Conservation (phyloP, 345 rosid genomes). For the Reutealis trisperma region DNA sequence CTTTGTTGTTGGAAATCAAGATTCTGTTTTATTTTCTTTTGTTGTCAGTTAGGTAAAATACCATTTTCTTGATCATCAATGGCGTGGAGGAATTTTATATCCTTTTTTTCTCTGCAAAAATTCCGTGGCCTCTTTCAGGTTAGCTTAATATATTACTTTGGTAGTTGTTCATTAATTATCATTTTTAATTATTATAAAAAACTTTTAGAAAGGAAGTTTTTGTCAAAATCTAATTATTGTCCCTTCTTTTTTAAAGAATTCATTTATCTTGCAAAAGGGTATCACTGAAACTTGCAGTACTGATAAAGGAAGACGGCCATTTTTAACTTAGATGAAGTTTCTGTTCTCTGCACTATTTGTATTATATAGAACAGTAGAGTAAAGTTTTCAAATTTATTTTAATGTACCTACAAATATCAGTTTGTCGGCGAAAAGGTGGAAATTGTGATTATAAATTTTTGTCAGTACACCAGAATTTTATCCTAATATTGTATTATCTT, state of each 20-base stretch:
- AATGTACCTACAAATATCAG: no score
- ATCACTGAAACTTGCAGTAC: background rate
- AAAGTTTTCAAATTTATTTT: no score
- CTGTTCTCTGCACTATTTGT: no score
- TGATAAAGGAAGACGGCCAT: background rate
- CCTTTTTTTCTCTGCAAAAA: conserved; percentile 8
- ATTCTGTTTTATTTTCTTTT: background rate
- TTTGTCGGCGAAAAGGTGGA: no score
- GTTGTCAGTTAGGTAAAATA: background rate
- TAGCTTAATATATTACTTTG: background rate
- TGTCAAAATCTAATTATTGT: background rate
- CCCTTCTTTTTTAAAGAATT: no score
- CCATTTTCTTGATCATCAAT: background rate
- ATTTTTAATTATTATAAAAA: background rate
- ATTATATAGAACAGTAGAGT: no score
- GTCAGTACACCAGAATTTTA: no score
- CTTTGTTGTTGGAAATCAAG: background rate
- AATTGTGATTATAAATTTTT: no score
- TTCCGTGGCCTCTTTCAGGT: conserved; percentile 22
- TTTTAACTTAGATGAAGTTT: no score
- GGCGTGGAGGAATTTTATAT: conserved; percentile 20
- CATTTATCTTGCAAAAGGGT: background rate
- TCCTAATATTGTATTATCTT: no score
- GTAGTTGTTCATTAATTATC: no score
- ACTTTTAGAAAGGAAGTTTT: background rate